Conservation (phyloP, 2,329 filamentous ascomycete genomes). For the Ophiostoma angusticollis region DNA sequence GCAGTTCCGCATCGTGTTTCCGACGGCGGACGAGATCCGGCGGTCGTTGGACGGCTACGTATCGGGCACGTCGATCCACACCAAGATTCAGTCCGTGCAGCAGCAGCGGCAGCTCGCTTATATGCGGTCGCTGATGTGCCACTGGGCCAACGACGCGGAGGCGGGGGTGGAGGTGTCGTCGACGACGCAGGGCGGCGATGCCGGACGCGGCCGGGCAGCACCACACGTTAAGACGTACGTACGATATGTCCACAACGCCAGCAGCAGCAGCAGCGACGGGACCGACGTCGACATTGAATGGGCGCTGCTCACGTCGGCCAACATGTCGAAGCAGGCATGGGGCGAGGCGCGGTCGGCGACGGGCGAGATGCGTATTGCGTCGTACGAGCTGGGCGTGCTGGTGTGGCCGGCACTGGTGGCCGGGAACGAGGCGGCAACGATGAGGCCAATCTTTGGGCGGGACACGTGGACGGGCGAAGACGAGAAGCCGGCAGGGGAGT, state of each 20-base stretch:
- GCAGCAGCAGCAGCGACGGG: conserved; percentile 25
- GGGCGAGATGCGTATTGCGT: conserved; percentile 57
- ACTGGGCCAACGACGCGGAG: conserved; percentile 56
- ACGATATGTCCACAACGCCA: no score
- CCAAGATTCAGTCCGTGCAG: conserved; percentile 55
- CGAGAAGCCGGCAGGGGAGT: conserved; percentile 2
- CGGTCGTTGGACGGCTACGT: conserved; percentile 63
- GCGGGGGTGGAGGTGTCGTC: conserved; percentile 16
- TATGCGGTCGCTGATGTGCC: conserved; percentile 55
- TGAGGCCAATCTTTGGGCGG: conserved; percentile 55
- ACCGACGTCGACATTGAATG: conserved; percentile 56
- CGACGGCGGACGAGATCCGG: conserved; percentile 66
- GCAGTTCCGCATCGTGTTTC: conserved; percentile 63
- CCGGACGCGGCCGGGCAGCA: conserved; percentile 55
- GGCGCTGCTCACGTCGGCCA: conserved; percentile 84
- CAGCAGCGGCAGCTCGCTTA: conserved; percentile 66
- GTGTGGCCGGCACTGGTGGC: conserved; percentile 58
- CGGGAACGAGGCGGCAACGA: conserved; percentile 32
- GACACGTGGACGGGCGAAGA: conserved; percentile 44
- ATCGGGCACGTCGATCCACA: conserved; percentile 71
- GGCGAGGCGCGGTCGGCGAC: conserved; percentile 47
- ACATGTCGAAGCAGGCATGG: conserved; percentile 82
- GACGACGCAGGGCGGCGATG: conserved; percentile 26
- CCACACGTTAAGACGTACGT: conserved; percentile 89
- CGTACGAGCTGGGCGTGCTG: conserved; percentile 73